Percentiles rank a stretch among this genome's conserved stretches.
These are phyloP conservation scores for Wickerhamiella infanticola DNA, from an alignment of 1,139 yeast genomes.

Conservation along the genomic window DNA sequence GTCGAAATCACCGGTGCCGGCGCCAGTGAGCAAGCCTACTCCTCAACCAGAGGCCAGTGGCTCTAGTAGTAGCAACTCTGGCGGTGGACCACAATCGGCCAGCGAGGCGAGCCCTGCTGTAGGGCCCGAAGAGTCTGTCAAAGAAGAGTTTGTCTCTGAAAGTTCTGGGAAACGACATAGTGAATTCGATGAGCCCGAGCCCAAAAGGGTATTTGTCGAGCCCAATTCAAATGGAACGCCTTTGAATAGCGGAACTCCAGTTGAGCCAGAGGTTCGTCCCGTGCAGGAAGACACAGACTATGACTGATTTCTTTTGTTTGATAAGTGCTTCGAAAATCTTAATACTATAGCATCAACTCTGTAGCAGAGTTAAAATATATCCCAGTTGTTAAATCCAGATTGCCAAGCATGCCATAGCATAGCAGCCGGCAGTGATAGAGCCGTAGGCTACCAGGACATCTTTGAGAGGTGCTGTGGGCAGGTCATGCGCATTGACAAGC, in stretches of 20 bases:
- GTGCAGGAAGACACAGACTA: slow-evolving; percentile 17
- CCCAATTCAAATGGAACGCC: not conserved
- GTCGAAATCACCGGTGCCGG: not conserved
- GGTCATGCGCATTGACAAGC: slow-evolving; percentile 36
- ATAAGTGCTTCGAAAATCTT: not conserved
- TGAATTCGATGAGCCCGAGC: slow-evolving; percentile 1
- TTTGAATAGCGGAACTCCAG: not conserved
- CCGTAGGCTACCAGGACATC: slow-evolving; percentile 26
- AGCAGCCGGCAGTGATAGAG: slow-evolving; percentile 50
- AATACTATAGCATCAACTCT: not conserved
- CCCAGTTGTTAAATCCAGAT: slow-evolving; percentile 46
- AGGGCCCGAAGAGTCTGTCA: too few species aligned
- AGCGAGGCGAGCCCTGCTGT: too few species aligned
- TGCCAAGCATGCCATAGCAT: slow-evolving; percentile 68
- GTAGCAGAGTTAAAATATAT: not conserved
- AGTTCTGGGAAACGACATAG: not conserved
- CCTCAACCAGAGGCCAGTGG: not conserved
- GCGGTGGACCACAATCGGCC: too few species aligned
- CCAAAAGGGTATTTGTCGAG: slow-evolving; percentile 7
- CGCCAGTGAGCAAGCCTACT: not conserved
- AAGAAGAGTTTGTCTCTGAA: too few species aligned
- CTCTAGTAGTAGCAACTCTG: too few species aligned
- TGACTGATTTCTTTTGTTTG: slow-evolving; percentile 5
- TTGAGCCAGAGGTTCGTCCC: slow-evolving; percentile 17
- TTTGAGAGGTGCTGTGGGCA: slow-evolving; percentile 16